Conservation (phyloP, 306 rosid species). For the Cucumis cinereus region DNA sequence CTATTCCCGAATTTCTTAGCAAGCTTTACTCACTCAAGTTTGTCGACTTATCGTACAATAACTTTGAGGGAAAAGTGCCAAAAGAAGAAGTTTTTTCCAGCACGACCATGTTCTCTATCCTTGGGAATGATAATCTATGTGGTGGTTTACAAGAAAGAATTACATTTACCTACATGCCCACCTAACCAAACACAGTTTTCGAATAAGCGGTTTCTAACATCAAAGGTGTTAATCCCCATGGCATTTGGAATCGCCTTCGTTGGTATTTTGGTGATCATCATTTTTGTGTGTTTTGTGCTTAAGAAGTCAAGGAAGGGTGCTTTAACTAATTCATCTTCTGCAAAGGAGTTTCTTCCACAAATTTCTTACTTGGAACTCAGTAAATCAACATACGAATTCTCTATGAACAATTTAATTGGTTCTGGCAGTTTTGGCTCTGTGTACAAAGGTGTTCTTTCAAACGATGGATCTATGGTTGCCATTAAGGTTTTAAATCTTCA, state of each 20-base stretch:
- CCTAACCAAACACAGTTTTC: background rate
- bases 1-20: constrained; percentile 18
- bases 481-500: constrained; percentile 30
- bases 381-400: constrained; percentile 11
- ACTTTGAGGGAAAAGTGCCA: too few relatives aligned
- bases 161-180: constrained; percentile 17
- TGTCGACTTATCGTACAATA: constrained; percentile 21
- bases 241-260: background rate
- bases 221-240: background rate
- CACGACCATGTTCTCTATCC: background rate
- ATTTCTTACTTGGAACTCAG: constrained; percentile 15
- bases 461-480: constrained; percentile 9
- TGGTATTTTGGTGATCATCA: background rate
- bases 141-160: constrained; percentile 17
- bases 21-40: background rate
- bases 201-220: background rate
- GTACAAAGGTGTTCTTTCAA: constrained; percentile 18
- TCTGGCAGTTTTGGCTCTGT: constrained; percentile 27
- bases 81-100: constrained; percentile 19
- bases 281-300: background rate
- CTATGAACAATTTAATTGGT: constrained; percentile 18
- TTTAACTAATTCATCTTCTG: background rate
- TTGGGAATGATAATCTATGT: constrained; percentile 21
- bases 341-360: background rate
- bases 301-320: constrained; percentile 9